A percentile compares a stretch with the other conserved stretches of the same genome.
Evolutionary conservation across 2,329 filamentous ascomycete species (phyloP).

Genomic region (Xylaria sp.): DNA sequence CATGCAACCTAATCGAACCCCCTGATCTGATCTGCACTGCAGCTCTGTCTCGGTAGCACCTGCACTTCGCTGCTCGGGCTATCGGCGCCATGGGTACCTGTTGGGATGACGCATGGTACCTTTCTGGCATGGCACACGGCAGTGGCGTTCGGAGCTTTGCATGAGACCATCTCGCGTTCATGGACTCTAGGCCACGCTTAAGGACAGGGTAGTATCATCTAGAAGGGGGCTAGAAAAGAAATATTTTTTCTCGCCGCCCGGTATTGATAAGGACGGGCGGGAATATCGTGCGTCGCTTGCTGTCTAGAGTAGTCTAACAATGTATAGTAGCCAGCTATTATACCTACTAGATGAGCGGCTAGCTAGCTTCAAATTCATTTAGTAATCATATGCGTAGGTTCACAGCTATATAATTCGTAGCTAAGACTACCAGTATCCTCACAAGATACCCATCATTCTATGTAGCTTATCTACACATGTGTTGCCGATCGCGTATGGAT

Average conservation of each 20-base stretch:
- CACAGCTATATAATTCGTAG: not conserved
- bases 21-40: slow-evolving; percentile 28
- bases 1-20: slow-evolving; percentile 24
- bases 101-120: slow-evolving; percentile 10
- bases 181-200: slow-evolving; percentile 20
- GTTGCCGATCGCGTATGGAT: not conserved
- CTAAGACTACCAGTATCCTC: not conserved
- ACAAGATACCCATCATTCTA: not conserved
- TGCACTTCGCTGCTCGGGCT: slow-evolving; percentile 8
- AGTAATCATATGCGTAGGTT: not conserved
- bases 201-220: not conserved
- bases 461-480: not conserved
- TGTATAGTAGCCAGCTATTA: not conserved
- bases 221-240: slow-evolving; percentile 9
- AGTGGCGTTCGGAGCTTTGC: slow-evolving; percentile 32
- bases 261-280: slow-evolving; percentile 13
- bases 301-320: not conserved
- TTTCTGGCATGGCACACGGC: slow-evolving; percentile 25
- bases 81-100: slow-evolving; percentile 10
- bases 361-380: not conserved
- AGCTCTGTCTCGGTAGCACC: slow-evolving; percentile 9
- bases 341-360: not conserved
- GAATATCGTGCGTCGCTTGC: not conserved
- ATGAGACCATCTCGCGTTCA: slow-evolving; percentile 10
- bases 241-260: not conserved